Evolutionary conservation across 768 basidiomycete genomes (phyloP).

Genomic region (Russula sp.): DNA sequence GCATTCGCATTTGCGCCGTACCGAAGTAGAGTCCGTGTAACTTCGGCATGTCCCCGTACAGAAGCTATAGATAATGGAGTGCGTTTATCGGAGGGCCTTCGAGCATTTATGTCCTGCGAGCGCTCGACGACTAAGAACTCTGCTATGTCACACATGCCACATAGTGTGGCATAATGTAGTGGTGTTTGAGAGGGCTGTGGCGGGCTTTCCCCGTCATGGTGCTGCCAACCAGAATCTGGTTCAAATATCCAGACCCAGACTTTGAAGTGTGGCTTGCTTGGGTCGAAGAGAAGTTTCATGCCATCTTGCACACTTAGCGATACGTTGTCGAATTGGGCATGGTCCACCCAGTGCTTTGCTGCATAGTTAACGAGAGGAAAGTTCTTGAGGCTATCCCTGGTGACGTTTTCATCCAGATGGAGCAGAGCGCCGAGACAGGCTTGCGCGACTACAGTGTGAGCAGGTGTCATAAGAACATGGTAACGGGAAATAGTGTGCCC

Average conservation of each 20-base stretch:
- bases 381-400: not conserved
- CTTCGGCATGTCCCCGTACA: too few species aligned
- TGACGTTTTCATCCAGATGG: not conserved
- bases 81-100: not conserved
- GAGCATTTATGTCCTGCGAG: not conserved
- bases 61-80: not conserved
- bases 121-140: not conserved
- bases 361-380: conserved; percentile 3
- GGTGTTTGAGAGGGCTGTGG: not conserved
- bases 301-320: not conserved
- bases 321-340: not conserved
- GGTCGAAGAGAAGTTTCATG: not conserved
- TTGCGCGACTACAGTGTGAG: not conserved
- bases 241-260: conserved; percentile 4
- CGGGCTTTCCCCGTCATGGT: not conserved
- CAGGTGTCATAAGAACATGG: not conserved
- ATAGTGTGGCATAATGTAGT: not conserved
- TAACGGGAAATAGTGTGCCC: not conserved
- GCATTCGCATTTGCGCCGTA: too few species aligned
- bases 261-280: not conserved
- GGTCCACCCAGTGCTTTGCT: not conserved
- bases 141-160: not conserved
- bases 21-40: too few species aligned
- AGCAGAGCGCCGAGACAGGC: not conserved
- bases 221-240: not conserved